Evolutionary conservation across 176 grass and related monocot genomes (phyloP), one percentile per base, ranked within the genome.

Genomic region (Leersia perrieri): DNA sequence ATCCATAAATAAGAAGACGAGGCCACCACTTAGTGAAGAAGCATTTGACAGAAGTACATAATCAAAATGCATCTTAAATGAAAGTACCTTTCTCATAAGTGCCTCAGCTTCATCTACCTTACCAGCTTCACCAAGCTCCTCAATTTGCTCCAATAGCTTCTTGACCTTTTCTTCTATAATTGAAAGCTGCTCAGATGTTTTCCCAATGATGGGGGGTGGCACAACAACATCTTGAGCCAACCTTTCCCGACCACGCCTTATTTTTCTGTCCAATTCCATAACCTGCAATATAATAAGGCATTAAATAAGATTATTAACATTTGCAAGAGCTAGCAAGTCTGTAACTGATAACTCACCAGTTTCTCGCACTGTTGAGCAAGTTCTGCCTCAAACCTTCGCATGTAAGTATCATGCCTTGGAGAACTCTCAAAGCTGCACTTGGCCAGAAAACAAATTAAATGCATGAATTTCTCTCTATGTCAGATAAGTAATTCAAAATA

Each of bases 101-200:
- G 94, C 94, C 80, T 93, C 94, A 80, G 94, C 94, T 93, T 93
- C 94, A 89, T 89, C 94, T 60, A 97, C 91, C 79, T 94, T 97
- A 67, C 94, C 89, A 83, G 91, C 84, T 75, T 97, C 94, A 74
- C 94, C 94, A 87, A 97, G 91, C 74, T 90, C 84, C 85, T 97
- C 91, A 33, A 94, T 82, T 90, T 97, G 91, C 62, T 91, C 94
- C 57, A 97, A 74, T 27, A 97, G 60, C 80, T 97, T 97, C 75
- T 97, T 97, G 33, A 97, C 83, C 63, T 94, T 91, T 76, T 97
- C 94, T 91, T 97, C 94, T 66, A 87, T 77, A 20, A 87, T 29
- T 11, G 89, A 73, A 3, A 97, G 87, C 64, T 97, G 88, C 71
- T 97, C 88, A 66, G 91, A 83, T 79, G 83, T 90, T 80, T 93